A percentile compares a stretch with the other conserved stretches of the same genome.
Conservation (phyloP, 768 basidiomycete genomes). For the Hygrocybe coccinea region DNA sequence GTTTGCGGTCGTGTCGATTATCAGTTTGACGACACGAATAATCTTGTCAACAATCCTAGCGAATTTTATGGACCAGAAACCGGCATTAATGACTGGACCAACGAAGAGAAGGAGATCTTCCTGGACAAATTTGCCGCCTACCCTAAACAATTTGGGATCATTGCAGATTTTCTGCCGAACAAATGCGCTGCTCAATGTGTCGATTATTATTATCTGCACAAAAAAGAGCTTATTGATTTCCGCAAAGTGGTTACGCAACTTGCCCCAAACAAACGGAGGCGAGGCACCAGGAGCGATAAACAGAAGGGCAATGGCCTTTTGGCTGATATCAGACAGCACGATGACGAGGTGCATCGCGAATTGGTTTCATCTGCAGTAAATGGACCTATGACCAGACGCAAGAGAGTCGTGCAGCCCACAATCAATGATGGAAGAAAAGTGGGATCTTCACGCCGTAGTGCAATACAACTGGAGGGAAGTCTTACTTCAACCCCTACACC, state of each 20-base stretch:
- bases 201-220: conserved; percentile 90
- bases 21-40: conserved; percentile 80
- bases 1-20: conserved; percentile 55
- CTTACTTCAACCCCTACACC: conserved; percentile 61
- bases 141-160: conserved; percentile 95
- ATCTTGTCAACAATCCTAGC: conserved; percentile 67
- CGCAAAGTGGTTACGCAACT: conserved; percentile 65
- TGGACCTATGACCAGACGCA: conserved; percentile 40
- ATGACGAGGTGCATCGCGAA: conserved; percentile 48
- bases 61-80: conserved; percentile 72
- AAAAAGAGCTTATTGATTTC: conserved; percentile 84
- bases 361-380: conserved; percentile 32
- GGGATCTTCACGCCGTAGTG: conserved; percentile 34
- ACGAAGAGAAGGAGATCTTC: conserved; percentile 75
- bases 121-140: conserved; percentile 74
- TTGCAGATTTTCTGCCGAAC: conserved; percentile 72
- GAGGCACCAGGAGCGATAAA: conserved; percentile 58
- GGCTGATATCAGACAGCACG: conserved; percentile 75
- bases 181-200: conserved; percentile 89
- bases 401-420: conserved; percentile 24
- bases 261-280: conserved; percentile 61
- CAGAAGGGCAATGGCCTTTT: conserved; percentile 79
- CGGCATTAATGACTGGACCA: conserved; percentile 83
- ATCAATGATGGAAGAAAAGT: conserved; percentile 30
- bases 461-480: conserved; percentile 41